A percentile compares a stretch with the other conserved stretches of the same genome.
phyloP scores from a whole-genome alignment of 202 grass and related monocot species.

The Panicum virgatum region DNA sequence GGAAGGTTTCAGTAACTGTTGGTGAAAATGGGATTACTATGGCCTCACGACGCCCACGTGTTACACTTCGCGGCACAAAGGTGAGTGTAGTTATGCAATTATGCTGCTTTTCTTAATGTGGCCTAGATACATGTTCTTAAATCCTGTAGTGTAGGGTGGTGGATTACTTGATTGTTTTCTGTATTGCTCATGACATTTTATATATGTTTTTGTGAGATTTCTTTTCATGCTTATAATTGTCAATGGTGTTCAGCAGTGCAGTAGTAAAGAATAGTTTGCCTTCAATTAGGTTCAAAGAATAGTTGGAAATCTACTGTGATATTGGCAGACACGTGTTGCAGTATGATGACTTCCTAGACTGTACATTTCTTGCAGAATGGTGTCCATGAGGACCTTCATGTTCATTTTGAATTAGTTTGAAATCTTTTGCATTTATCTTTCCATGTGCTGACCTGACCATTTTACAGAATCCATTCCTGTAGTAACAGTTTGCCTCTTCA shows the following conservation, averaged over 20 bases:
- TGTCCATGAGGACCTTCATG: background rate
- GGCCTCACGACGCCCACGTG: slow-evolving; percentile 69
- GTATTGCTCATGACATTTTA: background rate
- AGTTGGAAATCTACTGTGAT: slow-evolving; percentile 5
- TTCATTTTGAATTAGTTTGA: slow-evolving; percentile 1
- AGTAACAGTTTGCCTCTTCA: slow-evolving; percentile 30
- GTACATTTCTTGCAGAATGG: background rate
- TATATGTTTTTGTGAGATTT: background rate
- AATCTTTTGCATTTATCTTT: background rate
- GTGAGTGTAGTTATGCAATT: slow-evolving; percentile 39
- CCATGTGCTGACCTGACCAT: background rate
- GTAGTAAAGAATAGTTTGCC: background rate
- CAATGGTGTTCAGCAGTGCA: background rate
- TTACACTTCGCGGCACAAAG: slow-evolving; percentile 91
- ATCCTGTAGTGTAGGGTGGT: background rate
- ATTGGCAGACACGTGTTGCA: background rate
- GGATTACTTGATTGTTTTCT: background rate
- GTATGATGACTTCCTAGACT: background rate
- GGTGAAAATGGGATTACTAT: slow-evolving; percentile 90
- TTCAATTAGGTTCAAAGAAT: background rate
- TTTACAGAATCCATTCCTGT: background rate
- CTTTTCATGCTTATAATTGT: background rate
- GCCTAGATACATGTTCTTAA: background rate
- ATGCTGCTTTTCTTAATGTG: background rate
- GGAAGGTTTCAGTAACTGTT: slow-evolving; percentile 90